Conservation (phyloP, 2,329 filamentous ascomycete species). For the Trichoderma atrobrunneum region DNA sequence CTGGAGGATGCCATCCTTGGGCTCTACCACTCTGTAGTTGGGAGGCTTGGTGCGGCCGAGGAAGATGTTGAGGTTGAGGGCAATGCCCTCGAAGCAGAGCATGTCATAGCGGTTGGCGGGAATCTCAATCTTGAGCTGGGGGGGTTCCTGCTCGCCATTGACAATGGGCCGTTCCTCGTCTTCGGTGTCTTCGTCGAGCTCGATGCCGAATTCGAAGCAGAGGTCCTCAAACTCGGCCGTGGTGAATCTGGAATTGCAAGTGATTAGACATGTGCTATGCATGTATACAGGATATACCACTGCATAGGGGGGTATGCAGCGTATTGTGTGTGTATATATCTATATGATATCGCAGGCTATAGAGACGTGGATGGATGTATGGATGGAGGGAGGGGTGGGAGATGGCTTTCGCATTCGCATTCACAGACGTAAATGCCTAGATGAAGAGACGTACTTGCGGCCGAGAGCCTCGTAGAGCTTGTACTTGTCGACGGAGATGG, state of each 20-base stretch:
- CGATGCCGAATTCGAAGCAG: conserved; percentile 98
- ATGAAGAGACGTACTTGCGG: conserved; percentile 59
- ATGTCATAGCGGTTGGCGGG: conserved; percentile 93
- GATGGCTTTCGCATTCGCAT: not conserved
- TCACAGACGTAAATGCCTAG: not conserved
- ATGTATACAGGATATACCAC: not conserved
- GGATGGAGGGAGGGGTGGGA: conserved; percentile 23
- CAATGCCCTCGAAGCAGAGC: conserved; percentile 96
- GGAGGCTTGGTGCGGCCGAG: conserved; percentile 71
- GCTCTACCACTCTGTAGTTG: conserved; percentile 72
- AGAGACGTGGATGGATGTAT: not conserved
- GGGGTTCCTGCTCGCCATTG: conserved; percentile 77
- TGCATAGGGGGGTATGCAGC: not conserved
- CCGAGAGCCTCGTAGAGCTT: conserved; percentile 91
- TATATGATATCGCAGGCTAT: conserved; percentile 2
- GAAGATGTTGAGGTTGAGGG: conserved; percentile 95
- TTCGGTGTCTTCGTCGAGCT: conserved; percentile 93
- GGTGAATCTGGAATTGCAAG: conserved; percentile 61
- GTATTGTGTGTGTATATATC: conserved; percentile 14
- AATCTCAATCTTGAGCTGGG: conserved; percentile 97
- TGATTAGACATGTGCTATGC: not conserved
- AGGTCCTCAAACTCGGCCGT: conserved; percentile 94
- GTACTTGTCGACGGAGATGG: conserved; percentile 94
- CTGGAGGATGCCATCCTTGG: conserved; percentile 70
- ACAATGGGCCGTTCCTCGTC: conserved; percentile 69